Conservation (phyloP, 1,284 basidiomycete species). For the Quambalaria eucalypti region DNA sequence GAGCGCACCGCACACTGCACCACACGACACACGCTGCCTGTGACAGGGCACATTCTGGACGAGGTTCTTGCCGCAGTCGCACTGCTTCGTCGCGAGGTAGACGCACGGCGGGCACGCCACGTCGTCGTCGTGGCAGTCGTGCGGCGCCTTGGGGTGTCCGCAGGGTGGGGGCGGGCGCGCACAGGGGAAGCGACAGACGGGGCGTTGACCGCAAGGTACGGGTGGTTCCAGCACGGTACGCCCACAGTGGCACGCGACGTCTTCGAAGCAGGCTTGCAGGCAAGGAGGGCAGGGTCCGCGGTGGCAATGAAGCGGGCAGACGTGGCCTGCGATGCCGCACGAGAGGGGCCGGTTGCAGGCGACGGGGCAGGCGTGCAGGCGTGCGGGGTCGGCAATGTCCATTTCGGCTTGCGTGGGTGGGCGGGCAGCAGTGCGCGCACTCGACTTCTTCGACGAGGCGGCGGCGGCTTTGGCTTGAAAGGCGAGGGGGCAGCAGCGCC, state of each 20-base stretch:
- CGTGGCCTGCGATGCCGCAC: slow-evolving; percentile 27
- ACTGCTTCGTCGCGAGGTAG: slow-evolving; percentile 34
- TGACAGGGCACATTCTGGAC: slow-evolving; percentile 42
- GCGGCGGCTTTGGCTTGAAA: slow-evolving; percentile 34
- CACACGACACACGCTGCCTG: slow-evolving; percentile 33
- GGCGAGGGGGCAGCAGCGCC: slow-evolving; percentile 37
- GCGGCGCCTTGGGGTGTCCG: slow-evolving; percentile 41
- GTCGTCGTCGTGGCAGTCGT: slow-evolving; percentile 39
- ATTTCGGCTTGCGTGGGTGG: slow-evolving; percentile 21
- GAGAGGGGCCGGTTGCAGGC: slow-evolving; percentile 34
- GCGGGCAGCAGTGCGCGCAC: not conserved
- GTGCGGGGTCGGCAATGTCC: slow-evolving; percentile 33
- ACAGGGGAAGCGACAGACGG: slow-evolving; percentile 42
- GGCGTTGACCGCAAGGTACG: slow-evolving; percentile 38
- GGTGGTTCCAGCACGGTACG: slow-evolving; percentile 44
- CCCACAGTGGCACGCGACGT: slow-evolving; percentile 40
- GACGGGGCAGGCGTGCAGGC: slow-evolving; percentile 36
- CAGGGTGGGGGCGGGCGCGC: slow-evolving; percentile 32
- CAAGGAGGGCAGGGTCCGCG: slow-evolving; percentile 43
- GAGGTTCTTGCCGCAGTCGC: slow-evolving; percentile 38
- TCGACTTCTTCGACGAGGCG: slow-evolving; percentile 15
- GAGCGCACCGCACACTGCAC: slow-evolving; percentile 28
- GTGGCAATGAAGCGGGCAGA: slow-evolving; percentile 39
- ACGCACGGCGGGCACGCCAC: slow-evolving; percentile 44
- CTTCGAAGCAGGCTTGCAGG: slow-evolving; percentile 41